Evolutionary conservation across 139 green algal species (phyloP).

Genomic region (Micromonas pusilla): DNA sequence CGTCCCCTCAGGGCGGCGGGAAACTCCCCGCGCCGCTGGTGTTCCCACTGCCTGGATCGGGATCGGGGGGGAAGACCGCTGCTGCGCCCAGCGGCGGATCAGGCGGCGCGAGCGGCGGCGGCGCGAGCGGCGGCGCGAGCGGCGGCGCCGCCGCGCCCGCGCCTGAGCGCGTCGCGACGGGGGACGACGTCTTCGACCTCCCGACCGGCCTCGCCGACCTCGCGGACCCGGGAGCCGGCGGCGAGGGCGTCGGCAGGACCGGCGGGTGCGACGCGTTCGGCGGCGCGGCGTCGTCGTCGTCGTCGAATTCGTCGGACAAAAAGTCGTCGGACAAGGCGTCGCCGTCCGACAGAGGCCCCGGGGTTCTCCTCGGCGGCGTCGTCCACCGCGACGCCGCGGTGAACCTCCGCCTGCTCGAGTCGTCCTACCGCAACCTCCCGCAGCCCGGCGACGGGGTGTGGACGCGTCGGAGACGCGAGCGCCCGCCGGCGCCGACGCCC

Average conservation of each 20-base stretch:
- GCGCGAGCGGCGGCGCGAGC: constrained; percentile 13
- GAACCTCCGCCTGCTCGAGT: constrained; percentile 34
- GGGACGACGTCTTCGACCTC: background rate
- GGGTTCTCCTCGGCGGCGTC: background rate
- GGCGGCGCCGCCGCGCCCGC: constrained; percentile 2
- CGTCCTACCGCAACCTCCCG: constrained; percentile 29
- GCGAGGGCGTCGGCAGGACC: background rate
- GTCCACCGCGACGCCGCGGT: background rate
- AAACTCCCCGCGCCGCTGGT: no score
- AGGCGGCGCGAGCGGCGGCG: constrained; percentile 13
- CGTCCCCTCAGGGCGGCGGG: no score
- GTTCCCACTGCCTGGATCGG: no score
- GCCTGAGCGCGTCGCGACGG: background rate
- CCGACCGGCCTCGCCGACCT: background rate
- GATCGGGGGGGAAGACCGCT: no score
- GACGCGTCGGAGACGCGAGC: constrained; percentile 5
- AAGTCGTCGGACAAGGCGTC: no score
- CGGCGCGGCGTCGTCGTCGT: no score
- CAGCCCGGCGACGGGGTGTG: constrained; percentile 26
- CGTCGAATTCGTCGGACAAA: no score
- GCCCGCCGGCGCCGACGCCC: constrained; percentile 44
- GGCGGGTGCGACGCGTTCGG: no score
- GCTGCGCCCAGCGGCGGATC: no score
- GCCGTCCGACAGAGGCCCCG: no score
- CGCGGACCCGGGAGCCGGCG: background rate